phyloP scores from a whole-genome alignment of 345 rosid species.

The Excoecaria agallocha region DNA sequence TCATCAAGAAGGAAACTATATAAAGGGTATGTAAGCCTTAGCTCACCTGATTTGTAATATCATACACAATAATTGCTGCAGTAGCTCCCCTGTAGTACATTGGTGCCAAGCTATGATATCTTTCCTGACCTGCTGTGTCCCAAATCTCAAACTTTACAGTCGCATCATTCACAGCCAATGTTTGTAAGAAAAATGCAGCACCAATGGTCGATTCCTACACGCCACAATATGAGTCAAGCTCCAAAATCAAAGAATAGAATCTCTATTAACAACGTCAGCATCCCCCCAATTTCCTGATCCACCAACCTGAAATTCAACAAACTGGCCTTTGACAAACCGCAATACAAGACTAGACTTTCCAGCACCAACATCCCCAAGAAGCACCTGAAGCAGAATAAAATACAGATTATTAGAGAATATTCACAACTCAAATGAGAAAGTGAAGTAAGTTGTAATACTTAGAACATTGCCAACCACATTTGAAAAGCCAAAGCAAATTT shows the following conservation, averaged over 20 bases:
- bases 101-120: conserved; percentile 97
- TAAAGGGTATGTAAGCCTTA: conserved; percentile 3
- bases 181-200: conserved; percentile 95
- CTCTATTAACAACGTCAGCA: background rate
- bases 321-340: conserved; percentile 89
- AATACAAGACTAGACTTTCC: conserved; percentile 92
- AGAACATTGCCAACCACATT: too few species aligned
- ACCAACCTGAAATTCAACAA: conserved; percentile 82
- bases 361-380: conserved; percentile 95
- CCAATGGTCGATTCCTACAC: conserved; percentile 95
- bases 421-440: background rate
- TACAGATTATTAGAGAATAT: background rate
- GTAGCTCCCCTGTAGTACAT: conserved; percentile 99
- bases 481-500: background rate
- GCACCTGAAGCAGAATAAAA: conserved; percentile 49
- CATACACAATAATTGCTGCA: conserved; percentile 87
- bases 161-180: conserved; percentile 87
- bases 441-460: background rate
- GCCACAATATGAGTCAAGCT: conserved; percentile 21
- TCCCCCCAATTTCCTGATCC: background rate
- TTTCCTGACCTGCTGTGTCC: conserved; percentile 99
- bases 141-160: conserved; percentile 97
- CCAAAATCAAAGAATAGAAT: conserved; percentile 1
- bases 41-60: conserved; percentile 76
- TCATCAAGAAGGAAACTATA: conserved; percentile 2